Evolutionary conservation across 169 alveolate genomes (phyloP).

Genomic region (Besnoitia besnoiti): DNA sequence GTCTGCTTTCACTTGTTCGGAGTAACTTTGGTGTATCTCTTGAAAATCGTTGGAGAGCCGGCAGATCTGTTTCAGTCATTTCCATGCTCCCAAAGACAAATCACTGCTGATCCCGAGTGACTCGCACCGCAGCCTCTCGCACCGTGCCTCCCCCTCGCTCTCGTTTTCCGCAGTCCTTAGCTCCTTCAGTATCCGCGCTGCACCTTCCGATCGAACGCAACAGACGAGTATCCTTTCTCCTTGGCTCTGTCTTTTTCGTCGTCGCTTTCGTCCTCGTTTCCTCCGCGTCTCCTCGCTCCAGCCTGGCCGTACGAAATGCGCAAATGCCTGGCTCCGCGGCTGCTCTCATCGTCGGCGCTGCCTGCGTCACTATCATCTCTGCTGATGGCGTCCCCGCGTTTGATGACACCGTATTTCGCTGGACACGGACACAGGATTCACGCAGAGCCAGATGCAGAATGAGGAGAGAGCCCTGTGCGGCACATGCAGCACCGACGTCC

Average conservation of each 20-base stretch:
- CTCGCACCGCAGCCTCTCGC: background rate
- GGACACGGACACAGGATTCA: background rate
- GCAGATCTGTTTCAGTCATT: no score
- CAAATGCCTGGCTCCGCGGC: conserved; percentile 1
- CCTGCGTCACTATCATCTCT: background rate
- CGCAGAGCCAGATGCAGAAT: no score
- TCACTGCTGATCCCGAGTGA: no score
- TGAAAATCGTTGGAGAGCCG: no score
- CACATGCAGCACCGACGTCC: no score
- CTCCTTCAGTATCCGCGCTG: background rate
- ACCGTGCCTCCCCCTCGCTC: background rate
- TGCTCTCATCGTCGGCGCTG: conserved; percentile 25
- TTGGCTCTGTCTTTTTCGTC: background rate
- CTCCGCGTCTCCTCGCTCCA: background rate
- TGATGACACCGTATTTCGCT: conserved; percentile 15
- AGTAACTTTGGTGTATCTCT: no score
- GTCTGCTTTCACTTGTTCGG: no score
- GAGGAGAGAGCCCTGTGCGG: no score
- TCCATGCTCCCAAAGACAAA: no score
- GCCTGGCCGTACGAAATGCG: conserved; percentile 28
- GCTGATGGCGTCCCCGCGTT: background rate
- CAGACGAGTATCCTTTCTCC: background rate
- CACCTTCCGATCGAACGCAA: background rate
- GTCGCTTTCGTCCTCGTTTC: conserved; percentile 41
- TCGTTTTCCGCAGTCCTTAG: background rate